A percentile compares a stretch with the other conserved stretches of the same genome.
These are phyloP conservation scores for Cenchrus americanus DNA, from an alignment of 176 grass and related monocot species.

Conservation along the genomic window DNA sequence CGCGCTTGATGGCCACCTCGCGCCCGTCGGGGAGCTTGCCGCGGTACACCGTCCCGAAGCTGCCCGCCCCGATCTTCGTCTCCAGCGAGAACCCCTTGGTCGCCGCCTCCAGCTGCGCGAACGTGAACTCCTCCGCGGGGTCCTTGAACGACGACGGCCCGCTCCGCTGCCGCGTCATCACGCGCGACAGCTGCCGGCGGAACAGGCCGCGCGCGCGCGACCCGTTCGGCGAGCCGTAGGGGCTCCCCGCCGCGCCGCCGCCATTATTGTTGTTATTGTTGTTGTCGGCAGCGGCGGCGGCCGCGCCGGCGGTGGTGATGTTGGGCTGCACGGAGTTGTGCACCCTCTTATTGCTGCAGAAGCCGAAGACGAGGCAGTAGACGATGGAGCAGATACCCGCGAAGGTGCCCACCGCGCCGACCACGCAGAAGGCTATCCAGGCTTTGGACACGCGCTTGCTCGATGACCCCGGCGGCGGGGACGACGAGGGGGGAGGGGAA, in stretches of 20 bases:
- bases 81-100: slow-evolving; percentile 67
- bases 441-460: slow-evolving; percentile 5
- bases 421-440: slow-evolving; percentile 66
- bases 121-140: slow-evolving; percentile 59
- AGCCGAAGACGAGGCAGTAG: slow-evolving; percentile 58
- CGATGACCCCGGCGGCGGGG: neutral
- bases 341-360: slow-evolving; percentile 78
- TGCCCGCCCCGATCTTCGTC: slow-evolving; percentile 74
- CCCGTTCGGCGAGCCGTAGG: slow-evolving; percentile 55
- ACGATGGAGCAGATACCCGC: slow-evolving; percentile 65
- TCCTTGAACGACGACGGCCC: slow-evolving; percentile 96
- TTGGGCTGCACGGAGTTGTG: slow-evolving; percentile 91
- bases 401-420: slow-evolving; percentile 70
- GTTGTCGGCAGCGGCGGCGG: neutral
- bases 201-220: slow-evolving; percentile 50
- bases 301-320: neutral
- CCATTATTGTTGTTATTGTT: slow-evolving; percentile 4
- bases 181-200: slow-evolving; percentile 73
- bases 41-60: slow-evolving; percentile 86
- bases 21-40: slow-evolving; percentile 82
- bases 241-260: slow-evolving; percentile 3
- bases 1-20: slow-evolving; percentile 93
- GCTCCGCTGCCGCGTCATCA: slow-evolving; percentile 88
- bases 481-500: slow-evolving; percentile 11
- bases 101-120: slow-evolving; percentile 67